Base-by-base conservation (phyloP, 192 early-diverging fungal genomes). In the Oehlia diaphana region DNA sequence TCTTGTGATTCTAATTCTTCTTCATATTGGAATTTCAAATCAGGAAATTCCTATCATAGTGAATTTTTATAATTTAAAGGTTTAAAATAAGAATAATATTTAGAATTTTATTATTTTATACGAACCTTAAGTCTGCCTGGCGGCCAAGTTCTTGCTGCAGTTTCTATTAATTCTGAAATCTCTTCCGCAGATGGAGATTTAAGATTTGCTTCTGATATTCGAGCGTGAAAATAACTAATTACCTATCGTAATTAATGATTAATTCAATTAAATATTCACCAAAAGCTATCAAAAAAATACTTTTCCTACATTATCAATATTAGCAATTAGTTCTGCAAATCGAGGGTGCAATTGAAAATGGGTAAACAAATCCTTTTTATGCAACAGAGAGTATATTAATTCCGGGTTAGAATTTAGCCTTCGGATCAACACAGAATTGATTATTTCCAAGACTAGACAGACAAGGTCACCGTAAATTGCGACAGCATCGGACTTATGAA, bases 1-100 rank as follows among this genome's bases (percentile, higher is more conserved):
- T 88, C 82, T 67, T 83, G 83, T 6, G 88, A 83, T 50, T 89
- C 86, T 33, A 82, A 65, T 42, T 88, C 88, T 75, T 92, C 91
- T 44, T 92, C 91, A 79, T 91, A 93, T 76, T 91, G 85, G 74
- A 92, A 94, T 80, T 92, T 92, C 44, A 93, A 82, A 28, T 89
- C 89, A 14, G 87, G 85, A 79, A 83, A 89, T 78, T 82, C 39
- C 74, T 85, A 50, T 69, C 14, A 31, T 49, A 26, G 7, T 49
- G 19, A 62, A 71, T 44, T 44, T 9, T 44, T 44, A 12, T 10
- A 47, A 47, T 47, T 12, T 47, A 12, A 47, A 47, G 10, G 10
- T 2, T 47, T 47, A 47, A 12, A 47, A 10, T 42, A 47, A 47
- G 1, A 42, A 47, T 47, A 47, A 47, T 47, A 47, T 12, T 9